Conservation (phyloP, 148 eudicot species). For the Rhododendron vialii region DNA sequence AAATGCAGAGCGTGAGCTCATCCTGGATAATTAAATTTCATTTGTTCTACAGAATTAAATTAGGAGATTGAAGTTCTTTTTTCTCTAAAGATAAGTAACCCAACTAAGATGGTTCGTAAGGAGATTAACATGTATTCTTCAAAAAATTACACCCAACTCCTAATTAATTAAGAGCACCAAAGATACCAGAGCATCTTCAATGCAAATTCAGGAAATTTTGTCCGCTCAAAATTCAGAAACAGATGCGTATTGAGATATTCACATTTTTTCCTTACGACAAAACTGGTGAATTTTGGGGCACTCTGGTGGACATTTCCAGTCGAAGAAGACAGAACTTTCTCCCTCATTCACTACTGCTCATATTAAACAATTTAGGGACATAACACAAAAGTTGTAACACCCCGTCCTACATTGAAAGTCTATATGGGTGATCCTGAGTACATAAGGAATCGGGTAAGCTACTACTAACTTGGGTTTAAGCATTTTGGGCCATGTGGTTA, state of each 20-base stretch:
- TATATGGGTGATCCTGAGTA: background rate
- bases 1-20: conserved; percentile 8
- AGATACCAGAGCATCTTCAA: background rate
- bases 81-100: background rate
- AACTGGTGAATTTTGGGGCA: background rate
- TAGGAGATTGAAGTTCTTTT: background rate
- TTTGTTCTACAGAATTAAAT: background rate
- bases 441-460: background rate
- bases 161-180: background rate
- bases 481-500: background rate
- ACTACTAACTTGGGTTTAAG: background rate
- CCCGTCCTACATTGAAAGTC: background rate
- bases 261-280: background rate
- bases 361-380: background rate
- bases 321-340: background rate
- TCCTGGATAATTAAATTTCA: background rate
- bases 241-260: background rate
- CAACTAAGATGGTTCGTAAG: background rate
- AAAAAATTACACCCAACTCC: background rate
- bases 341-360: background rate
- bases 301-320: background rate
- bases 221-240: background rate
- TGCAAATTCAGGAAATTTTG: background rate
- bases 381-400: background rate
- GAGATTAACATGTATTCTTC: background rate